phyloP scores from a whole-genome alignment of 106 monocot genomes.

The Xerophyta viscosa region DNA sequence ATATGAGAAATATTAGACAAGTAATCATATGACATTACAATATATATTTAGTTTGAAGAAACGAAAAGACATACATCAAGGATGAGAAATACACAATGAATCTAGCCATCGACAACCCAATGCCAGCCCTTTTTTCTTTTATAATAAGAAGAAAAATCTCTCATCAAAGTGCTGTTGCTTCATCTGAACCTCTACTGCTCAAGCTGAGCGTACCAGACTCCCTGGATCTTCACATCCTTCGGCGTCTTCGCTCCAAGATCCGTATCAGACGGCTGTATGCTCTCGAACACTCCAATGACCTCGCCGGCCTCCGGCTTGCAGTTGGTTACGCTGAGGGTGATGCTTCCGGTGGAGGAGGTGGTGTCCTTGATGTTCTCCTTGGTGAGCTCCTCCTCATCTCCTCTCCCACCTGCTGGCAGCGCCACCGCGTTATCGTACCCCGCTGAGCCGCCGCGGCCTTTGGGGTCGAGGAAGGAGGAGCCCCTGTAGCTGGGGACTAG shows the following conservation, averaged over 20 bases:
- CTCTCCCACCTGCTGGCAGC: constrained; percentile 86
- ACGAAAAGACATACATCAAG: no score
- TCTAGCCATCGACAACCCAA: no score
- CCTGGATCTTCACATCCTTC: constrained; percentile 97
- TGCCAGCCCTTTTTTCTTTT: no score
- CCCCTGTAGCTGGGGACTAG: constrained; percentile 94
- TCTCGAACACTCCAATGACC: constrained; percentile 95
- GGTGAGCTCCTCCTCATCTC: constrained; percentile 84
- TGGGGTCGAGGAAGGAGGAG: constrained; percentile 94
- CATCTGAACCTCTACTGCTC: no score
- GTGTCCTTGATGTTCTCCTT: constrained; percentile 94
- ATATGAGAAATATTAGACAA: no score
- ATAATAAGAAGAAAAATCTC: no score
- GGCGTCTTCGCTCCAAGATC: constrained; percentile 86
- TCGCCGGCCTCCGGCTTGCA: constrained; percentile 89
- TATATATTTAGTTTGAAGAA: no score
- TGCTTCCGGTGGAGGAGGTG: constrained; percentile 56
- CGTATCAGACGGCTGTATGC: constrained; percentile 93
- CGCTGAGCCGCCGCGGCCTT: constrained; percentile 81
- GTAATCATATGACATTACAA: no score
- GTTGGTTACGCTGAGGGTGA: constrained; percentile 69
- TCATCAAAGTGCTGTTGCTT: no score
- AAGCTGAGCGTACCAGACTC: constrained; percentile 87
- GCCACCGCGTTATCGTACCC: constrained; percentile 98
- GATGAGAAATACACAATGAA: no score